phyloP scores from a whole-genome alignment of 2,329 filamentous ascomycete species.

The Colletotrichum navitas region DNA sequence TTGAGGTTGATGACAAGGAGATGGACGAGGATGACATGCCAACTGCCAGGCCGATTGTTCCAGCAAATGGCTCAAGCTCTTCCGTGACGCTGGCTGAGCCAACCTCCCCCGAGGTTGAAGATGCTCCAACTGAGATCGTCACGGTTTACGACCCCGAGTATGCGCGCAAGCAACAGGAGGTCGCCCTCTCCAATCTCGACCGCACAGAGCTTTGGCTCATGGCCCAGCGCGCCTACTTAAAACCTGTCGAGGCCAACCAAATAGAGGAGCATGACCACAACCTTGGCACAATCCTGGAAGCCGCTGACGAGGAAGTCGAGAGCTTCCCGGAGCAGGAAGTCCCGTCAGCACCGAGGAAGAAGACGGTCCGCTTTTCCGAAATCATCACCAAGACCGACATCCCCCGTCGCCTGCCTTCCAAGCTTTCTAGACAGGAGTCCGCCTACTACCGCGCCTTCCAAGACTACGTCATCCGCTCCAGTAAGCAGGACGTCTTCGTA shows the following conservation, averaged over 20 bases:
- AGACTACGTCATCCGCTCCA: constrained; percentile 75
- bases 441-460: constrained; percentile 93
- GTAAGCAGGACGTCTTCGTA: constrained; percentile 81
- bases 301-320: constrained; percentile 49
- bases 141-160: constrained; percentile 83
- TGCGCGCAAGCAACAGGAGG: constrained; percentile 77
- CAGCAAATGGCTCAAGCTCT: constrained; percentile 47
- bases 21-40: constrained; percentile 72
- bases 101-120: constrained; percentile 63
- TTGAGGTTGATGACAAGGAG: constrained; percentile 68
- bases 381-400: constrained; percentile 59
- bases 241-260: constrained; percentile 69
- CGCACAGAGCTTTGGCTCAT: constrained; percentile 89
- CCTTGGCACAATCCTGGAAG: constrained; percentile 54
- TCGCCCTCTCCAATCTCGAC: constrained; percentile 80
- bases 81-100: constrained; percentile 51
- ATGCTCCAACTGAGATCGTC: constrained; percentile 74
- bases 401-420: constrained; percentile 64
- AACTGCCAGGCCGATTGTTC: constrained; percentile 68
- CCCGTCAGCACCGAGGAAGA: constrained; percentile 64
- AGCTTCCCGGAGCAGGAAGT: constrained; percentile 48
- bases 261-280: constrained; percentile 43
- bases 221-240: constrained; percentile 83
- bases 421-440: constrained; percentile 72
- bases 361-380: constrained; percentile 81